These are phyloP conservation scores for Coniella lustricola DNA, from an alignment of 2,329 filamentous ascomycete species.

Conservation along the genomic window DNA sequence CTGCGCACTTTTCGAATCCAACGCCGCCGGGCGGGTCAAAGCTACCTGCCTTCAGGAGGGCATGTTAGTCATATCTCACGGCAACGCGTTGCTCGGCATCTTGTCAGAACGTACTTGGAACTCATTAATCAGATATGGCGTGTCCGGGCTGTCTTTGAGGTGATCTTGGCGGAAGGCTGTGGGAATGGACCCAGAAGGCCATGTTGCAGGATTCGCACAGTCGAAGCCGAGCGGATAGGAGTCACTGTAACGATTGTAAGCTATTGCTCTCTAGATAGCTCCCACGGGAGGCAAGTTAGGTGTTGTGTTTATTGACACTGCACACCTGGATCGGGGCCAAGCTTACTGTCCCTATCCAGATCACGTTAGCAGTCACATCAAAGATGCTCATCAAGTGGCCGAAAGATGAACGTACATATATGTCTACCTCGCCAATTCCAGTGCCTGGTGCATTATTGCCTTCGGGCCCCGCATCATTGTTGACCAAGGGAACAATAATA, in stretches of 20 bases:
- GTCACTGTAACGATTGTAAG: slow-evolving; percentile 37
- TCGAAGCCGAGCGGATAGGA: slow-evolving; percentile 56
- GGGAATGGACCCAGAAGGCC: slow-evolving; percentile 51
- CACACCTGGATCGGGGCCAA: no score
- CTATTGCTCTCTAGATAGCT: no score
- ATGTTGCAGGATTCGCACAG: slow-evolving; percentile 53
- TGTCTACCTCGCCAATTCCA: slow-evolving; percentile 45
- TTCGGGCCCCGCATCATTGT: slow-evolving; percentile 56
- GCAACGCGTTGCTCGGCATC: background rate
- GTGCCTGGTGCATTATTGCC: slow-evolving; percentile 60
- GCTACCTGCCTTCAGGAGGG: slow-evolving; percentile 49
- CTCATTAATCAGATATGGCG: slow-evolving; percentile 52
- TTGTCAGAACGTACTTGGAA: slow-evolving; percentile 4
- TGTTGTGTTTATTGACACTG: no score
- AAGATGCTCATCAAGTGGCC: background rate
- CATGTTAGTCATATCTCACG: background rate
- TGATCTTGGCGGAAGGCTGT: slow-evolving; percentile 49
- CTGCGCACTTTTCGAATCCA: slow-evolving; percentile 62
- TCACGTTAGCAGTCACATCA: background rate
- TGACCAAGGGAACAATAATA: slow-evolving; percentile 69
- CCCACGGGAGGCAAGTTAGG: no score
- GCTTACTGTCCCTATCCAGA: slow-evolving; percentile 4
- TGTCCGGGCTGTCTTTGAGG: slow-evolving; percentile 53
- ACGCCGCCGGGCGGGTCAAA: slow-evolving; percentile 70
- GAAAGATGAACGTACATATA: slow-evolving; percentile 37